A percentile compares a stretch with the other conserved stretches of the same genome.
Evolutionary conservation across 1,139 yeast genomes (phyloP).

Genomic region (Blastobotrys arbuscula): DNA sequence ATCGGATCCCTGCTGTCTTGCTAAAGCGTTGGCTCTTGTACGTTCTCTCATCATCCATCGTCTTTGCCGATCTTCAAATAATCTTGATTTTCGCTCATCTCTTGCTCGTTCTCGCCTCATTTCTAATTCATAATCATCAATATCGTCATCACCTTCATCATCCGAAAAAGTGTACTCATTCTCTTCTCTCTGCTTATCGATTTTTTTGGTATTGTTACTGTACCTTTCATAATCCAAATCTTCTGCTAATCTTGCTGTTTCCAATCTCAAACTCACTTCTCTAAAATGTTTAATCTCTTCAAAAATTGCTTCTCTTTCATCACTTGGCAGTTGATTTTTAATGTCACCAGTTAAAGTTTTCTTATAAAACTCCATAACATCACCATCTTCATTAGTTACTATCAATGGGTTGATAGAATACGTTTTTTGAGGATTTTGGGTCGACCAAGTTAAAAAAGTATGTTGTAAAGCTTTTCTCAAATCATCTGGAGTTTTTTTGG

Average conservation of each 20-base stretch:
- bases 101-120: slow-evolving; percentile 6
- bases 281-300: slow-evolving; percentile 33
- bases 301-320: slow-evolving; percentile 27
- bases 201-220: slow-evolving; percentile 3
- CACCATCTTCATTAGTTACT: slow-evolving; percentile 4
- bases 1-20: slow-evolving; percentile 23
- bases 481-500: slow-evolving; percentile 9
- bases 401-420: slow-evolving; percentile 2
- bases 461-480: slow-evolving; percentile 9
- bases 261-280: slow-evolving; percentile 28
- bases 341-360: slow-evolving; percentile 10
- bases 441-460: slow-evolving; percentile 10
- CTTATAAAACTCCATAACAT: slow-evolving; percentile 13
- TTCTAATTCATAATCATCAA: slow-evolving; percentile 13
- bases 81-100: slow-evolving; percentile 19
- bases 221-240: slow-evolving; percentile 22
- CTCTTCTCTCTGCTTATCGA: slow-evolving; percentile 1
- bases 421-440: slow-evolving; percentile 6
- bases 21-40: slow-evolving; percentile 23
- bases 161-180: slow-evolving; percentile 6
- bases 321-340: slow-evolving; percentile 20
- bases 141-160: slow-evolving; percentile 16
- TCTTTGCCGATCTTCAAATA: slow-evolving; percentile 23
- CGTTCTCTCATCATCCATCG: slow-evolving; percentile 27
- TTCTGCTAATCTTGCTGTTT: slow-evolving; percentile 22